phyloP scores from a whole-genome alignment of 495 filamentous ascomycete species.

The Neurospora sp. region DNA sequence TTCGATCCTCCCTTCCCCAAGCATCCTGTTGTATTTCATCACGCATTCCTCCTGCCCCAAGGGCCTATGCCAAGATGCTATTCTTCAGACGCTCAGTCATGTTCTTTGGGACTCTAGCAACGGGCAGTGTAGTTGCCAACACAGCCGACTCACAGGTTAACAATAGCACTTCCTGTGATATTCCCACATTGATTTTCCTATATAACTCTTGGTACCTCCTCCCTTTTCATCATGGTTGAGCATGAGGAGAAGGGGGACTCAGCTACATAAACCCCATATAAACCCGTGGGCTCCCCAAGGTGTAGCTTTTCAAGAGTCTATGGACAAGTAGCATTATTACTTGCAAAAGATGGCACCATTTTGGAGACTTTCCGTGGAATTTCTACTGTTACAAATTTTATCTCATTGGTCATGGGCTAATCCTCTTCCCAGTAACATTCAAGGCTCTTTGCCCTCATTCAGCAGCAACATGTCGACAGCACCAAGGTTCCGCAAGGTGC shows the following conservation, averaged over 20 bases:
- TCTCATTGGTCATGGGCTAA: constrained; percentile 11
- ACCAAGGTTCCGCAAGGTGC: constrained; percentile 67
- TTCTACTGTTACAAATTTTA: neutral
- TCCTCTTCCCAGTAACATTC: constrained; percentile 9
- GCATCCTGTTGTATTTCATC: neutral
- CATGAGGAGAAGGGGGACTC: neutral
- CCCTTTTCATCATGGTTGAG: neutral
- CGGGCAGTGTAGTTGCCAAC: neutral
- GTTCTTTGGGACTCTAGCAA: neutral
- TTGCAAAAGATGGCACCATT: neutral
- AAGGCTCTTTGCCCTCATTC: constrained; percentile 9
- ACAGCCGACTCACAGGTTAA: neutral
- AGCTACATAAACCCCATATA: neutral
- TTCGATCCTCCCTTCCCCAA: neutral
- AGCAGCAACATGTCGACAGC: constrained; percentile 24
- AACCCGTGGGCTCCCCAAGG: neutral
- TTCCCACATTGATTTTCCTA: neutral
- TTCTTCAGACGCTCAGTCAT: neutral
- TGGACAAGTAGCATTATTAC: neutral
- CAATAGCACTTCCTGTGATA: neutral
- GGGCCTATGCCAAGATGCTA: neutral
- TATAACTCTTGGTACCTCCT: neutral
- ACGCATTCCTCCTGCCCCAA: neutral
- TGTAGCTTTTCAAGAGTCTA: neutral
- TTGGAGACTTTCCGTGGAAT: neutral